Conservation (phyloP, 2,329 filamentous ascomycete species). For the Eutypa lata region DNA sequence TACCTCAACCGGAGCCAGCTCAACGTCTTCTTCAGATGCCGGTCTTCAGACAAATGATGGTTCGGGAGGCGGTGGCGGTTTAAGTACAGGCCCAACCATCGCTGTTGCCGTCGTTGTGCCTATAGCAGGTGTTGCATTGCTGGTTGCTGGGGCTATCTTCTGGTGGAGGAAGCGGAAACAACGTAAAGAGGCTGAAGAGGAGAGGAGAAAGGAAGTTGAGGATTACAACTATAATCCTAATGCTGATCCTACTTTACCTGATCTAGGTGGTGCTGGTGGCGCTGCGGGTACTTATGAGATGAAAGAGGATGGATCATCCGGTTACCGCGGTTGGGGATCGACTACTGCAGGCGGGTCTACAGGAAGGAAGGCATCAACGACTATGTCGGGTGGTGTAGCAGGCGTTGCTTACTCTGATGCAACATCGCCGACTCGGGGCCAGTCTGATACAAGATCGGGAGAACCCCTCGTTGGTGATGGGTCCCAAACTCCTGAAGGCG, state of each 20-base stretch:
- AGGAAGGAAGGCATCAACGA: conserved; percentile 83
- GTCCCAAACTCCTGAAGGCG: conserved; percentile 64
- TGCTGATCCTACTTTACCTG: conserved; percentile 74
- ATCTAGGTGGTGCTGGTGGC: conserved; percentile 37
- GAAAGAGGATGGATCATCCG: conserved; percentile 70
- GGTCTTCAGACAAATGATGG: conserved; percentile 13
- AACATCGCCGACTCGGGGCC: conserved; percentile 63
- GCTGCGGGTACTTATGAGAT: conserved; percentile 64
- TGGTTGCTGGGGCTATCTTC: conserved; percentile 74
- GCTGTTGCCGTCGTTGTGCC: conserved; percentile 93
- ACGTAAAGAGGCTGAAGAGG: conserved; percentile 79
- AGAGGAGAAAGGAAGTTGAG: conserved; percentile 91
- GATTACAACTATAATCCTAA: conserved; percentile 99
- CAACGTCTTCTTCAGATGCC: conserved; percentile 15
- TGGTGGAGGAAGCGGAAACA: conserved; percentile 89
- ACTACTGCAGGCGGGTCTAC: conserved; percentile 66
- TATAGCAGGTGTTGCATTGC: conserved; percentile 79
- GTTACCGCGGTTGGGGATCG: conserved; percentile 93
- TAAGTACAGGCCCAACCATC: conserved; percentile 67
- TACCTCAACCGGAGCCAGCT: conserved; percentile 7
- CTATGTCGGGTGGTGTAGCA: conserved; percentile 71
- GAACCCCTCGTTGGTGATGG: conserved; percentile 59
- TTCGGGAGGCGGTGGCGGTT: conserved; percentile 35
- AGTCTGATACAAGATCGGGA: conserved; percentile 67
- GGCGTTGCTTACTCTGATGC: conserved; percentile 71